Evolutionary conservation across 164 flowering plant species (phyloP).

Genomic region (Litsea cubeba): DNA sequence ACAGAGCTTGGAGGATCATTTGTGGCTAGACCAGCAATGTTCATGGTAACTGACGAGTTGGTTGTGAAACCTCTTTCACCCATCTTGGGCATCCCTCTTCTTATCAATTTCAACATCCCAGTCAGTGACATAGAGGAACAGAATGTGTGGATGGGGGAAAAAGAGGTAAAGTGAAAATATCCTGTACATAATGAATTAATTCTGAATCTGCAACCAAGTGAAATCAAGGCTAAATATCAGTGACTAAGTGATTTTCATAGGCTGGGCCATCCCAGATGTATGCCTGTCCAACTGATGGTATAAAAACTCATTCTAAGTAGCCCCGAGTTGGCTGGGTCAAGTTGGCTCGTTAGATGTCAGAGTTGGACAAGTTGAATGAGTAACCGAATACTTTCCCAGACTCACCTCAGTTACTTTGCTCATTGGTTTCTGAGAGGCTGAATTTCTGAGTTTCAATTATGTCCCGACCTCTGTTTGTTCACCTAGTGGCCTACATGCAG

Average conservation of each 20-base stretch:
- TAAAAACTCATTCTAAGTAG: background rate
- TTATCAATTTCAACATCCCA: background rate
- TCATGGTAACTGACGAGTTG: constrained; percentile 5
- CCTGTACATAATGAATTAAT: too few species aligned
- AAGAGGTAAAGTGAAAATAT: background rate
- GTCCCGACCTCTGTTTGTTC: too few species aligned
- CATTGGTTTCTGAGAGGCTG: too few species aligned
- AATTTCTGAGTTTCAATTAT: too few species aligned
- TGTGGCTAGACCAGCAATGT: background rate
- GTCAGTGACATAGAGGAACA: background rate
- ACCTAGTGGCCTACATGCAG: too few species aligned
- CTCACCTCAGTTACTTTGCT: too few species aligned
- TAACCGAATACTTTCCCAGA: too few species aligned
- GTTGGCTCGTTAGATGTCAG: too few species aligned
- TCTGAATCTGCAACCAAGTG: too few species aligned
- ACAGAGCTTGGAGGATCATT: background rate
- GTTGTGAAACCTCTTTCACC: background rate
- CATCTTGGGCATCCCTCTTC: background rate
- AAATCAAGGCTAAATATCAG: background rate
- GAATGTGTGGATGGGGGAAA: background rate
- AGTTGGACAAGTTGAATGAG: too few species aligned
- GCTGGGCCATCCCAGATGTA: background rate
- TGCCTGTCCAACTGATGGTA: background rate
- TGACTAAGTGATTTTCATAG: background rate
- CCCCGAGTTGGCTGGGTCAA: background rate